Base-by-base conservation (phyloP, 495 filamentous ascomycete species). In the Neurospora sp. region DNA sequence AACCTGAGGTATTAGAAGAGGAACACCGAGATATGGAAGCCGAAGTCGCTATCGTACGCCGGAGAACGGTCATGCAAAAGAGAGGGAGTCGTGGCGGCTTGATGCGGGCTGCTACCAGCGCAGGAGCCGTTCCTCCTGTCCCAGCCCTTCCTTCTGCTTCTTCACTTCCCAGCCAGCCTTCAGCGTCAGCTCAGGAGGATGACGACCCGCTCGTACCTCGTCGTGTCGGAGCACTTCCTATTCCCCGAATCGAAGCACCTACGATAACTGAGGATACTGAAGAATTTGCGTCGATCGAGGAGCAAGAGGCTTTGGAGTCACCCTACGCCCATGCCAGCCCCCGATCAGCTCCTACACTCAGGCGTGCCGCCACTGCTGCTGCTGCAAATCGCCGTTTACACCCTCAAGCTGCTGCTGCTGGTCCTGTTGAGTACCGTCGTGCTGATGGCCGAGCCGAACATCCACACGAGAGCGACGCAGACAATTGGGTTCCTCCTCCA, bases 401-500 rank as follows among this genome's bases (percentile, higher is more conserved):
- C 73, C 88, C 89, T 11, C 77, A 78, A 69, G 73, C 82, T 68
- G 75, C 82, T 27, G 73, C 77, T 38, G 77, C 82, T 72, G 80
- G 84, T 22, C 78, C 74, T 69, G 75, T 85, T 42, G 78, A 85
- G 65, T 85, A 88, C 76, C 82, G 86, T 72, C 82, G 89, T 35
- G 83, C 92, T 37, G 89, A 92, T 78, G 91, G 89, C 16, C 85
- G 89, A 41, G 82, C 86, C 20, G 86, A 93, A 71, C 86, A 92
- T 73, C 94, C 94, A 12, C 92, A 96, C 80, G 93, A 96, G 80
- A 94, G 91, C 73, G 92, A 97, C 77, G 93, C 93, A 5, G 94
- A 97, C 74, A 93, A 94, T 73, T 97, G 94, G 94, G 92, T 94
- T 8, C 92, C 94, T 31, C 94, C 94, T 0, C 94, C 94, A n/a